Evolutionary conservation across 2,329 filamentous ascomycete genomes (phyloP).

Genomic region (Fusarium nisikadoi): DNA sequence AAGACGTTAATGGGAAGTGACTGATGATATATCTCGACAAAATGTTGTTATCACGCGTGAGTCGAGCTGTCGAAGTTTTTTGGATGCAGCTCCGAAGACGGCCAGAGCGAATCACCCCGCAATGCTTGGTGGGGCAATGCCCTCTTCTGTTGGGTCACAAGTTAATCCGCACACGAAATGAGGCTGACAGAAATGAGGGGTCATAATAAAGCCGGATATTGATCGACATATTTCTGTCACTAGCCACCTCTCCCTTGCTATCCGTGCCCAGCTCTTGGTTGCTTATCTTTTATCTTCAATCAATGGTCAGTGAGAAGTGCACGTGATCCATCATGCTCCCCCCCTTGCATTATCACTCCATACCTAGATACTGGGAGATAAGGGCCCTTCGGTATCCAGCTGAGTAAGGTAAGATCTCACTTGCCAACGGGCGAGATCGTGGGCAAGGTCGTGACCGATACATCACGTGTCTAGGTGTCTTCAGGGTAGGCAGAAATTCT

Average conservation of each 20-base stretch:
- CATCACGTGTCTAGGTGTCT: background rate
- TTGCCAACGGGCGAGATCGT: background rate
- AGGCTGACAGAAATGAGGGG: background rate
- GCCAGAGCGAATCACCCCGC: background rate
- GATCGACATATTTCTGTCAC: background rate
- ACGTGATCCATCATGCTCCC: background rate
- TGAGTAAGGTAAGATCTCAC: background rate
- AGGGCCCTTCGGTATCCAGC: background rate
- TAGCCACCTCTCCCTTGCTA: background rate
- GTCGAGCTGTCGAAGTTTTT: background rate
- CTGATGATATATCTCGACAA: background rate
- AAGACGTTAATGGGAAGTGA: background rate
- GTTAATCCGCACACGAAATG: background rate
- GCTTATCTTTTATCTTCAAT: background rate
- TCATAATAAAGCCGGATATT: rapidly evolving
- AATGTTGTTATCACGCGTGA: background rate
- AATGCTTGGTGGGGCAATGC: background rate
- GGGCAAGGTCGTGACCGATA: background rate
- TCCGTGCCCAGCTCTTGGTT: background rate
- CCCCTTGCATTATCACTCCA: background rate
- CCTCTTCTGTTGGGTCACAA: background rate
- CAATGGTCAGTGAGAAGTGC: background rate
- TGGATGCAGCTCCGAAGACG: background rate
- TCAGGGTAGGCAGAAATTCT: background rate
- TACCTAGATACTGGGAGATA: background rate